Evolutionary conservation across 1,139 yeast genomes (phyloP).

Genomic region (Saccharomyces hybrid): DNA sequence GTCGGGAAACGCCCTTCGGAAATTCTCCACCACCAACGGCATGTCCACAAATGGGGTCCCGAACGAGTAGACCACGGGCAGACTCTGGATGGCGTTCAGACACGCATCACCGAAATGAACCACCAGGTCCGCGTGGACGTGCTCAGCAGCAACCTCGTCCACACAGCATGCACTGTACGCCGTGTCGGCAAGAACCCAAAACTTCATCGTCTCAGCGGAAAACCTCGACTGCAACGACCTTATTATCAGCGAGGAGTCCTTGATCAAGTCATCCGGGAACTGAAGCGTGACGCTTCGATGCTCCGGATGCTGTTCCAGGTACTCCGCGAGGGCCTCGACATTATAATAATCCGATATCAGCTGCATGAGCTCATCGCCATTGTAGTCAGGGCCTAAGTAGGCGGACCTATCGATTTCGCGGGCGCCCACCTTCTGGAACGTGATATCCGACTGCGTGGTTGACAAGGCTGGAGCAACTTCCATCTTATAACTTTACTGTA

Average conservation of each 20-base stretch:
- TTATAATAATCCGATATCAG: slow-evolving; percentile 45
- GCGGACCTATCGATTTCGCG: slow-evolving; percentile 33
- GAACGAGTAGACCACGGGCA: slow-evolving; percentile 70
- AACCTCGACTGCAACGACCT: slow-evolving; percentile 34
- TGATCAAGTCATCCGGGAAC: slow-evolving; percentile 74
- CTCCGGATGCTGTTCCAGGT: slow-evolving; percentile 32
- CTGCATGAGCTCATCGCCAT: slow-evolving; percentile 27
- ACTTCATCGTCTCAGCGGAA: slow-evolving; percentile 19
- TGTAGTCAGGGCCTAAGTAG: slow-evolving; percentile 30
- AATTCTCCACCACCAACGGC: slow-evolving; percentile 31
- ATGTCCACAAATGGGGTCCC: slow-evolving; percentile 54
- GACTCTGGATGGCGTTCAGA: slow-evolving; percentile 61
- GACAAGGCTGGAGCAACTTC: slow-evolving; percentile 51
- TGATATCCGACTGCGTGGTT: slow-evolving; percentile 44
- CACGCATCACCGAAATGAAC: slow-evolving; percentile 96
- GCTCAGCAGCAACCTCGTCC: slow-evolving; percentile 95
- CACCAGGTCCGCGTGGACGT: slow-evolving; percentile 75
- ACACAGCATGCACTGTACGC: slow-evolving; percentile 94
- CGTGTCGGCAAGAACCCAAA: slow-evolving; percentile 87
- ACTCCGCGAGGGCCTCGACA: slow-evolving; percentile 39
- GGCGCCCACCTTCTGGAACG: slow-evolving; percentile 35
- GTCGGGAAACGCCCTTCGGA: slow-evolving; percentile 36
- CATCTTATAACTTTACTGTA: neutral
- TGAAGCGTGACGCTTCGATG: slow-evolving; percentile 66
- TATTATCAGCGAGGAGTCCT: slow-evolving; percentile 69